Base-by-base conservation (phyloP, 306 rosid species). In the Trifolium dubium region DNA sequence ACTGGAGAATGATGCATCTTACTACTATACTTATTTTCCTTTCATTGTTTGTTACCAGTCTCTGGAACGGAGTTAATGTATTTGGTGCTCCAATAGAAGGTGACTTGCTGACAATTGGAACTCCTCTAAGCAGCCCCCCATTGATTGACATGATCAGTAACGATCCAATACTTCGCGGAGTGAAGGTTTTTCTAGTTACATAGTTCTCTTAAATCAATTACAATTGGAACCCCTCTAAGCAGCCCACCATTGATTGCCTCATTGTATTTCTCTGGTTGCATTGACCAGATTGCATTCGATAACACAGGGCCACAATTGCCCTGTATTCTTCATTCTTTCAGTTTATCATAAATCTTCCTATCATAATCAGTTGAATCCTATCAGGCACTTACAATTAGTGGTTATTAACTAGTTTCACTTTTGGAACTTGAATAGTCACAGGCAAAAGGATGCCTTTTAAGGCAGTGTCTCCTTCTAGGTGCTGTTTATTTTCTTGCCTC, bases 141-240 rank as follows among this genome's bases (percentile, higher is more conserved):
- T 86, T 94, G 83, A 70, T 94, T 73, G 92, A 91, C 82, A 67
- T 89, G 95, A 89, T 94, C 73, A 94, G 99, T 78, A 94, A 83
- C 2, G 99, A 94, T 82, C 92, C 97, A 71, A 80, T 92, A 77
- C 92, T 94, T 75, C 85, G 78, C 8, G 90, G 92, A 86, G 97
- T 87, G 81, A 92, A 94, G 97, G 99, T 94, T 74, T 75, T 71
- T 63, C 67, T 54, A 79, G 75, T 82, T 74, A 30, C 56, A 59
- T 59, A 67, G 77, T 32, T 76, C 73, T 35, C 44, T 80, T 56
- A 30, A 49, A 32, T 53, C 23, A 64, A 41, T 30, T 62, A 53
- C 31, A 32, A 46, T 2, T 13, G 53, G 8, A 46, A 46, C 15
- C 53, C 51, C 53, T 46, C 53, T 46, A 46, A 14, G 17, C 51